Conservation (phyloP, 345 rosid genomes). For the Eucalyptus camaldulensis region DNA sequence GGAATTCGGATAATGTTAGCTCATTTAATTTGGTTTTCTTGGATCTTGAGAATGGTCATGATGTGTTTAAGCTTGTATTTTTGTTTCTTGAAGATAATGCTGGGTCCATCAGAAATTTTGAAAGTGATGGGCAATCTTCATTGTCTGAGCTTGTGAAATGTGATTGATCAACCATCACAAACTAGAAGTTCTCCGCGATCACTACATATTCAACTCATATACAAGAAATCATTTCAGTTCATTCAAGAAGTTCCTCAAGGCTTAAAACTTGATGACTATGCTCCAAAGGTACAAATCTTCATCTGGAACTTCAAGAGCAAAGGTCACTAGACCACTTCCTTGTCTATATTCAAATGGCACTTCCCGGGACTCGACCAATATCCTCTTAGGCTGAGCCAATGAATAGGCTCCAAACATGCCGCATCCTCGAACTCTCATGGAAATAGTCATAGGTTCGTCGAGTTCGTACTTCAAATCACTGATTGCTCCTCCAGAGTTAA, state of each 20-base stretch:
- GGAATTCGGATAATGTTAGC: not conserved
- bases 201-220: not conserved
- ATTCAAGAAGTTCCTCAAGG: not conserved
- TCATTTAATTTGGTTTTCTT: not conserved
- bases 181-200: not conserved
- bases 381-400: not conserved
- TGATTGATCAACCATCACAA: not conserved
- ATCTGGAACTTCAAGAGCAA: not conserved
- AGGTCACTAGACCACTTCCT: not conserved
- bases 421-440: conserved; percentile 2
- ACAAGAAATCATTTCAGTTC: not conserved
- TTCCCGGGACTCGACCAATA: not conserved
- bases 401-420: conserved; percentile 11
- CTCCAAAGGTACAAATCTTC: not conserved
- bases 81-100: not conserved
- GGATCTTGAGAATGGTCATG: not conserved
- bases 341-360: not conserved
- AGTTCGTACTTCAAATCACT: not conserved
- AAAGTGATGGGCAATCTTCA: not conserved
- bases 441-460: not conserved
- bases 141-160: not conserved
- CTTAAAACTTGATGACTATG: not conserved
- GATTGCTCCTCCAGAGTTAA: conserved; percentile 31
- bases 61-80: not conserved
- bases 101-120: not conserved